Conservation (phyloP, 2,329 filamentous ascomycete genomes). For the Fusarium equiseti region DNA sequence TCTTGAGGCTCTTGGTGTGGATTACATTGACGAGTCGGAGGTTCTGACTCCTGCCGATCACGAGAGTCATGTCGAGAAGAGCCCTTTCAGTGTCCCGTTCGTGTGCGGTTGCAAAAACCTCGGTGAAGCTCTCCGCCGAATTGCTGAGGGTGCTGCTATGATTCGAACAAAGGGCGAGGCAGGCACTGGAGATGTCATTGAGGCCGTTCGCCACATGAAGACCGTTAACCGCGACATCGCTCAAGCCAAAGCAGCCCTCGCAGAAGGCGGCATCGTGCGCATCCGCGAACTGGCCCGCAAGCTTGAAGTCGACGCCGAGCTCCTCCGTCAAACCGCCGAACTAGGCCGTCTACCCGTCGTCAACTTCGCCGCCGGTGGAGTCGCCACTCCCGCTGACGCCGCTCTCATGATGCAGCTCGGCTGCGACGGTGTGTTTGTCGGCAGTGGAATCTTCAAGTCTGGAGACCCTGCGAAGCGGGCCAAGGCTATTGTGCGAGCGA, state of each 20-base stretch:
- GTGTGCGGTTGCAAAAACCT: constrained; percentile 97
- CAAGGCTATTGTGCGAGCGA: constrained; percentile 93
- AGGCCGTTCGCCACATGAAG: constrained; percentile 96
- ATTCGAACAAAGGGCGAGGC: constrained; percentile 99
- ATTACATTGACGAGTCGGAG: constrained; percentile 99
- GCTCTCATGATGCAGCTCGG: constrained; percentile 98
- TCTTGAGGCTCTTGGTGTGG: constrained; percentile 91
- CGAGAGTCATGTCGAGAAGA: constrained; percentile 91
- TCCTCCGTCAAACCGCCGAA: constrained; percentile 89
- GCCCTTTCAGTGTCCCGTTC: constrained; percentile 84
- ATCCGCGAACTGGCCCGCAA: constrained; percentile 82
- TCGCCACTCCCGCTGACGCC: constrained; percentile 98
- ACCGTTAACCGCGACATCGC: constrained; percentile 87
- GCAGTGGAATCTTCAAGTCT: constrained; percentile 96
- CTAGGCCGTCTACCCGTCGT: constrained; percentile 92
- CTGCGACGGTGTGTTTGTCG: constrained; percentile 97
- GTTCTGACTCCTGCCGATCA: constrained; percentile 96
- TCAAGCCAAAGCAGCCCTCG: constrained; percentile 80
- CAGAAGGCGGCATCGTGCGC: constrained; percentile 62
- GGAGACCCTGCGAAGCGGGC: constrained; percentile 91
- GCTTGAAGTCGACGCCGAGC: constrained; percentile 79
- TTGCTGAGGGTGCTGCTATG: constrained; percentile 96
- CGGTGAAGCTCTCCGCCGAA: constrained; percentile 90
- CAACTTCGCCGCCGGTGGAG: constrained; percentile 97
- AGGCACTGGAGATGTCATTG: constrained; percentile 95